Evolutionary conservation across 805 yeast species (phyloP).

Genomic region (Starmerella tilneyi): DNA sequence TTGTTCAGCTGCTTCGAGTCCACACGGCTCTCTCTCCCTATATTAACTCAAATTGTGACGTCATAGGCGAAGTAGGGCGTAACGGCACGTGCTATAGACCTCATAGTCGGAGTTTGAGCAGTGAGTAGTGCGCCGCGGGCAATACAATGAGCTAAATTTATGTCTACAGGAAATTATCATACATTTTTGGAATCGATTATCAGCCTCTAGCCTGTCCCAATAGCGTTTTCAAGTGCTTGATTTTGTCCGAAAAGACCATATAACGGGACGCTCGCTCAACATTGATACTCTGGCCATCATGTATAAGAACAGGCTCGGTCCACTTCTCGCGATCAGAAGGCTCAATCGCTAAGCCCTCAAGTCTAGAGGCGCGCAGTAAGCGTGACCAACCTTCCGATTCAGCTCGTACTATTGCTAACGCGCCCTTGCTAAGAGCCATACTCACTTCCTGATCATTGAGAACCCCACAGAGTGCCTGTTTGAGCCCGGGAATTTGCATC

Average conservation of each 20-base stretch:
- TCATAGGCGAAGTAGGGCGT: too few species aligned
- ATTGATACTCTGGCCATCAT: background rate
- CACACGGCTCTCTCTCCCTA: background rate
- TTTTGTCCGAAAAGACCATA: slow-evolving; percentile 11
- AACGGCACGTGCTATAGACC: too few species aligned
- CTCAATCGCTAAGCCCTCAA: slow-evolving; percentile 32
- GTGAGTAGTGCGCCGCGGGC: too few species aligned
- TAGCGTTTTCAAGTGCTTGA: slow-evolving; percentile 13
- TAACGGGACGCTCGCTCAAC: background rate
- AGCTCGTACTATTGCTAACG: slow-evolving; percentile 43
- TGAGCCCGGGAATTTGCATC: slow-evolving; percentile 55
- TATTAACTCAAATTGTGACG: background rate
- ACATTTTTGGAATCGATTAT: too few species aligned
- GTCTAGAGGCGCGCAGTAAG: slow-evolving; percentile 28
- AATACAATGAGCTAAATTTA: too few species aligned
- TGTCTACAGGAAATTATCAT: too few species aligned
- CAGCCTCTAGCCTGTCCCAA: too few species aligned
- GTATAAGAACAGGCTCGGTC: slow-evolving; percentile 7
- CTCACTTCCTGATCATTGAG: slow-evolving; percentile 50
- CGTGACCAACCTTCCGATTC: slow-evolving; percentile 39
- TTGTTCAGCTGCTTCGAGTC: too few species aligned
- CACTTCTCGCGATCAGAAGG: slow-evolving; percentile 16
- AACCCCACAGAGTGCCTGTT: slow-evolving; percentile 49
- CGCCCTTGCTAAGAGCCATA: slow-evolving; percentile 42
- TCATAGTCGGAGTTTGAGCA: too few species aligned